These are phyloP conservation scores for Raphanus raphanistrum DNA, from an alignment of 345 rosid species.

Conservation along the genomic window DNA sequence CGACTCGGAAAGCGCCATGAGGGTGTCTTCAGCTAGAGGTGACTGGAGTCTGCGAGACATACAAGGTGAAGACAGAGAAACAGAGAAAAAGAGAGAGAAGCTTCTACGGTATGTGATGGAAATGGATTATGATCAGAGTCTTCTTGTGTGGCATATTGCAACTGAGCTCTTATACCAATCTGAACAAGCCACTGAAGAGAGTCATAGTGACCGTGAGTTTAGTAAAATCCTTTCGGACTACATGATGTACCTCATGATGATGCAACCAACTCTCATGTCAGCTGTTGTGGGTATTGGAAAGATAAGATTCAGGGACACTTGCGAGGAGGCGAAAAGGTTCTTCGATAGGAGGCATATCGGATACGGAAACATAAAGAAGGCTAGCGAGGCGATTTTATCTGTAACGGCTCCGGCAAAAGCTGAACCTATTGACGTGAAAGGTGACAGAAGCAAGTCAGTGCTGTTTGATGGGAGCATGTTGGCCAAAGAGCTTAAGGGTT, in stretches of 20 bases:
- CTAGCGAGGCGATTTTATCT: not conserved
- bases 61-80: conserved; percentile 16
- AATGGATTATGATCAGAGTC: conserved; percentile 48
- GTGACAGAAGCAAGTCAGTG: conserved; percentile 36
- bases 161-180: conserved; percentile 52
- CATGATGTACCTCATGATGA: conserved; percentile 46
- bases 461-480: conserved; percentile 35
- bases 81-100: not conserved
- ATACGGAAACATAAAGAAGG: not conserved
- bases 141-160: conserved; percentile 60
- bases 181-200: not conserved
- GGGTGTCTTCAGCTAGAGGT: conserved; percentile 55
- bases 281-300: conserved; percentile 38
- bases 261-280: conserved; percentile 41
- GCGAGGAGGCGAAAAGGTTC: conserved; percentile 26
- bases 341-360: conserved; percentile 9
- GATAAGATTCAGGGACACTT: conserved; percentile 35
- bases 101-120: conserved; percentile 43
- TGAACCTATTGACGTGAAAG: conserved; percentile 15
- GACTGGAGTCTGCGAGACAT: conserved; percentile 49
- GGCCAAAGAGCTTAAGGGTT: conserved; percentile 17
- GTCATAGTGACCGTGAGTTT: not conserved
- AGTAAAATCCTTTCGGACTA: conserved; percentile 44
- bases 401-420: not conserved
- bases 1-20: conserved; percentile 47